Evolutionary conservation across 2,329 filamentous ascomycete species (phyloP).

Genomic region (Periconia sp.): DNA sequence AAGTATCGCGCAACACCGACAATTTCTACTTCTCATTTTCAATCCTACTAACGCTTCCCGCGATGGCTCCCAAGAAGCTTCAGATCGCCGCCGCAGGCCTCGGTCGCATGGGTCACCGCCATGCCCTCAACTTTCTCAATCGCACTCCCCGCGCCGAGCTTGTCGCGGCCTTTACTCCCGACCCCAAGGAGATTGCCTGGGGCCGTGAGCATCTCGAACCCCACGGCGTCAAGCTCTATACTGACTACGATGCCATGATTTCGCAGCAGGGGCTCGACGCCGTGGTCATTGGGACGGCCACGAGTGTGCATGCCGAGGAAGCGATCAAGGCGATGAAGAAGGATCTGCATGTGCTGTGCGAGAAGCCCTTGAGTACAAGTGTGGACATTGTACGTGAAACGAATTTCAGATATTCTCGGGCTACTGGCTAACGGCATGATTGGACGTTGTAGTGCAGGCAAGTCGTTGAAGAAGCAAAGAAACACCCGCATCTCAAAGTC

Average conservation of each 20-base stretch:
- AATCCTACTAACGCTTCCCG: neutral
- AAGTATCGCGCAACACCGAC: too few relatives aligned
- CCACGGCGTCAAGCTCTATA: conserved; percentile 54
- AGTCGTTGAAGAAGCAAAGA: conserved; percentile 44
- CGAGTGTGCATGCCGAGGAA: conserved; percentile 44
- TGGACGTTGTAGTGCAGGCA: conserved; percentile 17
- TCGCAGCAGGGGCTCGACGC: conserved; percentile 49
- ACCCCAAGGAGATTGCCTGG: conserved; percentile 53
- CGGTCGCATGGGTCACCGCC: conserved; percentile 60
- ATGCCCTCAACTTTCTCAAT: conserved; percentile 56
- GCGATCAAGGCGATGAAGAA: conserved; percentile 42
- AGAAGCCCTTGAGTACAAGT: conserved; percentile 47
- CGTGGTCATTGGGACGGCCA: conserved; percentile 47
- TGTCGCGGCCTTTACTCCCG: conserved; percentile 58
- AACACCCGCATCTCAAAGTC: conserved; percentile 47
- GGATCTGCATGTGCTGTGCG: conserved; percentile 45
- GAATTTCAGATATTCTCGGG: neutral
- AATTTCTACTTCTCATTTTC: neutral
- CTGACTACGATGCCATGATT: conserved; percentile 56
- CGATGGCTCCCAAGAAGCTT: conserved; percentile 24
- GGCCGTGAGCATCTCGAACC: conserved; percentile 52
- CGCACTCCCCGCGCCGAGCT: conserved; percentile 55
- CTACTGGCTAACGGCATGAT: neutral
- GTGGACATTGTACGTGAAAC: conserved; percentile 33
- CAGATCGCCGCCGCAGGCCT: conserved; percentile 56